Conservation (phyloP, 441 rosid species). For the Gossypium trilobum region DNA sequence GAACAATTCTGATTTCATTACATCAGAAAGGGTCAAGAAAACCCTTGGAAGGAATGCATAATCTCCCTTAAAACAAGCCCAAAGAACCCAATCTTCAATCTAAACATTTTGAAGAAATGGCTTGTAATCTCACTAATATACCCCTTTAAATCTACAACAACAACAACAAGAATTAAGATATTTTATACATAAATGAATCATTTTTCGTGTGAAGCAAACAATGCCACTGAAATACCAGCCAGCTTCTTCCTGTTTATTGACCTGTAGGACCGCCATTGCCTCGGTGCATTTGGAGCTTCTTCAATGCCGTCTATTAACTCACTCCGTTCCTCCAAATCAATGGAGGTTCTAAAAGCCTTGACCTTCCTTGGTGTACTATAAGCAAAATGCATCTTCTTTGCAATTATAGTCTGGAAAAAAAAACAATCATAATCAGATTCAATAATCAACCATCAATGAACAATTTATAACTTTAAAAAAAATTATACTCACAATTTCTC, state of each 20-base stretch:
- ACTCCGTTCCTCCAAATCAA: slow-evolving; percentile 21
- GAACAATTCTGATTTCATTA: too few relatives aligned
- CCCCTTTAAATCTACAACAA: slow-evolving; percentile 11
- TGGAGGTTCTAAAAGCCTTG: slow-evolving; percentile 31
- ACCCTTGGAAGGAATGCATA: too few relatives aligned
- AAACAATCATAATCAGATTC: background rate
- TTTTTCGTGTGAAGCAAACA: slow-evolving; percentile 38
- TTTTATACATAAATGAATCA: background rate
- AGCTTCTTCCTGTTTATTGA: slow-evolving; percentile 34
- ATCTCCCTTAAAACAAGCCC: background rate
- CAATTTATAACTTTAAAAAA: background rate
- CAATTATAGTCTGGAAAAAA: slow-evolving; percentile 45
- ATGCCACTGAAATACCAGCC: slow-evolving; percentile 38
- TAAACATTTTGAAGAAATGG: slow-evolving; percentile 31
- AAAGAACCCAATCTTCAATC: slow-evolving; percentile 27
- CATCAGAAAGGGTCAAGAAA: too few relatives aligned
- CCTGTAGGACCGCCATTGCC: slow-evolving; percentile 25
- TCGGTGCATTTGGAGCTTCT: slow-evolving; percentile 65
- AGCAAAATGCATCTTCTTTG: slow-evolving; percentile 50
- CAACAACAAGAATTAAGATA: background rate
- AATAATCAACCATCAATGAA: background rate
- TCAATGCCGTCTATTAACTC: slow-evolving; percentile 35
- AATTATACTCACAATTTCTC: slow-evolving; percentile 59
- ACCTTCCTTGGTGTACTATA: slow-evolving; percentile 64
- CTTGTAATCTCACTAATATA: slow-evolving; percentile 5